These are phyloP conservation scores for Excoecaria cochinchinensis DNA, from an alignment of 345 rosid species.

Conservation along the genomic window DNA sequence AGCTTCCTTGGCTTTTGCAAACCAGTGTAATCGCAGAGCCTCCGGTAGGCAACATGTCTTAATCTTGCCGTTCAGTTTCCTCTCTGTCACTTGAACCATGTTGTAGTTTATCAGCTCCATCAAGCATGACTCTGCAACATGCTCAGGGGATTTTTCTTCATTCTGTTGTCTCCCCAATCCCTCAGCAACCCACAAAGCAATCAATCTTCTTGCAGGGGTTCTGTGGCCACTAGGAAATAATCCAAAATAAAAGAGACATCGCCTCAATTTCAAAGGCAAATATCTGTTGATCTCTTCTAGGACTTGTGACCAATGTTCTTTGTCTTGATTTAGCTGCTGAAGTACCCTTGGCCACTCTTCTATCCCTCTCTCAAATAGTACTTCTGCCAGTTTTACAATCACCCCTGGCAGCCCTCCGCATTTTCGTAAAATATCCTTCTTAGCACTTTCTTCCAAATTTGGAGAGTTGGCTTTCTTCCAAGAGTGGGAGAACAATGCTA, in stretches of 20 bases:
- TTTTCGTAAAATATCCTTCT: conserved; percentile 18
- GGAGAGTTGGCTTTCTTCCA: conserved; percentile 9
- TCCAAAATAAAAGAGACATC: conserved; percentile 12
- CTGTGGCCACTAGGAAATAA: conserved; percentile 21
- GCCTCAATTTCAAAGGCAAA: conserved; percentile 22
- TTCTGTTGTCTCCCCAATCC: conserved; percentile 11
- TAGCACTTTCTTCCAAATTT: conserved; percentile 1
- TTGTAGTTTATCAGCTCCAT: conserved; percentile 3
- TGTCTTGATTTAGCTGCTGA: conserved; percentile 8
- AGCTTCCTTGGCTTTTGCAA: background rate
- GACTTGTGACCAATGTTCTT: conserved; percentile 3
- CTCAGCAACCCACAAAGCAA: conserved; percentile 5
- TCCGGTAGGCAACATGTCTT: conserved; percentile 9
- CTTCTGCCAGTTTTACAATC: conserved; percentile 8
- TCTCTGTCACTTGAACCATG: conserved; percentile 5
- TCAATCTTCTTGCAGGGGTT: conserved; percentile 12
- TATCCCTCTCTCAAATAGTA: conserved; percentile 4
- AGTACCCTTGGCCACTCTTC: conserved; percentile 6
- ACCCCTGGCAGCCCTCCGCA: background rate
- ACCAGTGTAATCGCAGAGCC: background rate
- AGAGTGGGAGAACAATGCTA: conserved; percentile 6
- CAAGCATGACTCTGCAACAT: conserved; percentile 21
- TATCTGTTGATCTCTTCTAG: conserved; percentile 18
- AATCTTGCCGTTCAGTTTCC: background rate
- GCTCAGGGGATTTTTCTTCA: conserved; percentile 16